These are phyloP conservation scores for Venustampulla echinocandica DNA, from an alignment of 495 filamentous ascomycete genomes.

Conservation along the genomic window DNA sequence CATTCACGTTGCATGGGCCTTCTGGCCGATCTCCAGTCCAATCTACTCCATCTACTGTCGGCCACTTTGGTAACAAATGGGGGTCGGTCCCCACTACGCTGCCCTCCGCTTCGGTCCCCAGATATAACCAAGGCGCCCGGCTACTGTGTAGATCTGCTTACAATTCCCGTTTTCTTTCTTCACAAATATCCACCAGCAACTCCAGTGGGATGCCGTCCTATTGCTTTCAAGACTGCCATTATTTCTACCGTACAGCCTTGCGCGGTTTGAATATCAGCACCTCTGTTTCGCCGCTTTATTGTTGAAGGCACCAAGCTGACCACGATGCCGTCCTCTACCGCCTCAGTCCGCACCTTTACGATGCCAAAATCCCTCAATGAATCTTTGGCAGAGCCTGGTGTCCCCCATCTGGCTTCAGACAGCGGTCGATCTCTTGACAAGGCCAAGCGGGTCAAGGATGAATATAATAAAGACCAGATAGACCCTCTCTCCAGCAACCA, in stretches of 20 bases:
- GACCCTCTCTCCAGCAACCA: conserved; percentile 38
- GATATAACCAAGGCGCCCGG: conserved; percentile 21
- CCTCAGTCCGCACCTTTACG: conserved; percentile 48
- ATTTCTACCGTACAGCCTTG: conserved; percentile 82
- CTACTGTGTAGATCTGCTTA: background rate
- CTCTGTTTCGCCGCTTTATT: conserved; percentile 63
- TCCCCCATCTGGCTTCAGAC: conserved; percentile 15
- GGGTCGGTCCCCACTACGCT: conserved; percentile 13
- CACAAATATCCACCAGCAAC: background rate
- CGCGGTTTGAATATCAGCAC: conserved; percentile 74
- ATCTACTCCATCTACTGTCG: conserved; percentile 1
- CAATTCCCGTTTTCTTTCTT: background rate
- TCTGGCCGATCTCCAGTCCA: conserved; percentile 15
- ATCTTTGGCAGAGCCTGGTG: conserved; percentile 39
- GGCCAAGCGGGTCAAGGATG: conserved; percentile 32
- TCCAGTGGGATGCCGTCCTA: conserved; percentile 59
- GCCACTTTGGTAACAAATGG: conserved; percentile 2
- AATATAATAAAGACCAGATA: conserved; percentile 33
- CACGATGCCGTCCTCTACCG: conserved; percentile 21
- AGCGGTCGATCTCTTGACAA: conserved; percentile 27
- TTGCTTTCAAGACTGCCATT: conserved; percentile 81
- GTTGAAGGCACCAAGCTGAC: conserved; percentile 37
- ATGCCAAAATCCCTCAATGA: conserved; percentile 64
- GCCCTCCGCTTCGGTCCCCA: conserved; percentile 4
- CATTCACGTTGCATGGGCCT: conserved; percentile 13